Conservation (phyloP, 192 early-diverging fungal genomes). For the Phycomyces nitens region DNA sequence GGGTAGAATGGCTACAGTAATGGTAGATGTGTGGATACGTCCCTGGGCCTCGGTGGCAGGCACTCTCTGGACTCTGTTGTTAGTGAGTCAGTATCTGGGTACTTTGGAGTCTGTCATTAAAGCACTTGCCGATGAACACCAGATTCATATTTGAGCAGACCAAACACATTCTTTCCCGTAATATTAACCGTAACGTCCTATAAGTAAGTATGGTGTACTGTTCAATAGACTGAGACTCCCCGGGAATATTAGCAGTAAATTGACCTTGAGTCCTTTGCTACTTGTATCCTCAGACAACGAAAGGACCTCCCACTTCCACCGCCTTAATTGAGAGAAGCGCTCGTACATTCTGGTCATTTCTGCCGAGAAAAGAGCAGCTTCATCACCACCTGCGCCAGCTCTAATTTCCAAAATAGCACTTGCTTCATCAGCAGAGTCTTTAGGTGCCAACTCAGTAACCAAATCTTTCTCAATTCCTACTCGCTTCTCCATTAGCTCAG, state of each 20-base stretch:
- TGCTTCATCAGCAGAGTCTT: conserved; percentile 65
- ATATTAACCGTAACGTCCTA: conserved; percentile 65
- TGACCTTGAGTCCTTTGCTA: conserved; percentile 50
- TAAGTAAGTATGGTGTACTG: background rate
- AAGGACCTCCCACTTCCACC: conserved; percentile 65
- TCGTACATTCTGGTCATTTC: conserved; percentile 78
- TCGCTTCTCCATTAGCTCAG: conserved; percentile 35
- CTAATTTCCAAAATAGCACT: conserved; percentile 73
- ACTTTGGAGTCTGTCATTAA: too few species aligned
- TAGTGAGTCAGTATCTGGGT: too few species aligned
- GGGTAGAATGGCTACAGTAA: conserved; percentile 77
- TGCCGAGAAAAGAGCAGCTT: conserved; percentile 69
- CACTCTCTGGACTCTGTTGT: conserved; percentile 72
- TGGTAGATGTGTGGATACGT: conserved; percentile 73
- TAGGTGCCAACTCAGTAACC: conserved; percentile 57
- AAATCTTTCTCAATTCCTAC: conserved; percentile 51
- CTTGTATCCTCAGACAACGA: conserved; percentile 43
- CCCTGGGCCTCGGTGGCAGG: conserved; percentile 76
- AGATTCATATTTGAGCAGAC: conserved; percentile 73
- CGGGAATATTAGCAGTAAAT: background rate
- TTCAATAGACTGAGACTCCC: background rate
- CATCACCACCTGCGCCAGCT: conserved; percentile 76
- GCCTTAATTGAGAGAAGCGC: conserved; percentile 50
- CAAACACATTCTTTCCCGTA: conserved; percentile 68
- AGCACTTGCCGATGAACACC: conserved; percentile 59